phyloP scores from a whole-genome alignment of 805 yeast genomes.

The Wickerhamiella nectarea region DNA sequence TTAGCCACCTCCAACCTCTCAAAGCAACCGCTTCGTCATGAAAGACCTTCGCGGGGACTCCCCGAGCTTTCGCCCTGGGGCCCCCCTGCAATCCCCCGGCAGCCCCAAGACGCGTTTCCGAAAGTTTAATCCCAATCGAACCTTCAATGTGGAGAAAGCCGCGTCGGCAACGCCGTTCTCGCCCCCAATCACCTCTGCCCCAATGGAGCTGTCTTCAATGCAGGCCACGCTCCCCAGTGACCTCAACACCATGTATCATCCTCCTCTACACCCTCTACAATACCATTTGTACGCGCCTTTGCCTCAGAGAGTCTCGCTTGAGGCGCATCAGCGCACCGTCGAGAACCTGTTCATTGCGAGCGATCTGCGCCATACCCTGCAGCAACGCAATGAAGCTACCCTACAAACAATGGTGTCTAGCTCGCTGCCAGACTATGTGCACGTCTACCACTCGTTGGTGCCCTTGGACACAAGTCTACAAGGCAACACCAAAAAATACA shows the following conservation, averaged over 20 bases:
- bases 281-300: slow-evolving; percentile 84
- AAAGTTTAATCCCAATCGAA: slow-evolving; percentile 9
- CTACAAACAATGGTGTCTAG: slow-evolving; percentile 50
- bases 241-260: slow-evolving; percentile 15
- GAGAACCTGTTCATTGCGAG: slow-evolving; percentile 59
- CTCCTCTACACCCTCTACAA: slow-evolving; percentile 34
- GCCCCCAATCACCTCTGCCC: slow-evolving; percentile 2
- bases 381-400: slow-evolving; percentile 66
- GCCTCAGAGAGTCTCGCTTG: slow-evolving; percentile 48
- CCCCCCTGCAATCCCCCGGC: background rate
- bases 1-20: too few relatives aligned
- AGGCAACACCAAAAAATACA: slow-evolving; percentile 43
- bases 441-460: slow-evolving; percentile 68
- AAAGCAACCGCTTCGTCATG: slow-evolving; percentile 5
- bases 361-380: slow-evolving; percentile 55
- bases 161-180: slow-evolving; percentile 5
- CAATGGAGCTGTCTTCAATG: background rate
- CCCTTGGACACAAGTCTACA: slow-evolving; percentile 47
- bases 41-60: slow-evolving; percentile 10
- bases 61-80: slow-evolving; percentile 5
- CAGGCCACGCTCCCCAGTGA: background rate
- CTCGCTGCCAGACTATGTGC: slow-evolving; percentile 61
- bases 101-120: background rate
- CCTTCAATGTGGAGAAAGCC: slow-evolving; percentile 7
- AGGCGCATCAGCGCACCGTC: slow-evolving; percentile 58